Conservation (phyloP, 495 filamentous ascomycete species). For the Xylaria castorea region DNA sequence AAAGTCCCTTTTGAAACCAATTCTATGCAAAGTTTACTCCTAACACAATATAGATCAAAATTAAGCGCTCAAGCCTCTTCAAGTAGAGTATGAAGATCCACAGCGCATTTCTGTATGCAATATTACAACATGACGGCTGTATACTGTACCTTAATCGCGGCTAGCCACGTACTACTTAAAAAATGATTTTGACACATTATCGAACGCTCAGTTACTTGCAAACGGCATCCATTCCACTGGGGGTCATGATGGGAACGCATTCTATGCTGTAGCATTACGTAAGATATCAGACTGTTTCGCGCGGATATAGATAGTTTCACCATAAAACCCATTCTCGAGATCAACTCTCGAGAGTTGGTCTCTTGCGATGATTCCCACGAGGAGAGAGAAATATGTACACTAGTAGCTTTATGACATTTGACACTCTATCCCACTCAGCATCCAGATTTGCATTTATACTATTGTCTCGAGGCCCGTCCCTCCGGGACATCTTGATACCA, state of each 20-base stretch:
- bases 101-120: neutral
- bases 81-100: neutral
- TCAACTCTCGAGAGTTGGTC: neutral
- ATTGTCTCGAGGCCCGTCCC: neutral
- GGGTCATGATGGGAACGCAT: neutral
- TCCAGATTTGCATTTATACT: neutral
- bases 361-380: neutral
- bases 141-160: neutral
- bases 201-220: neutral
- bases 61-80: neutral
- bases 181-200: neutral
- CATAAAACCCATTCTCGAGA: no score
- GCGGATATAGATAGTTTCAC: no score
- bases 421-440: neutral
- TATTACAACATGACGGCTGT: neutral
- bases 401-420: no score
- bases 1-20: no score
- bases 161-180: neutral
- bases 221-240: neutral
- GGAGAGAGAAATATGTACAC: no score
- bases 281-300: neutral
- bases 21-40: neutral
- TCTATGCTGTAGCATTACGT: neutral
- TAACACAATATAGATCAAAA: neutral
- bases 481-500: neutral